Percentiles rank a stretch among this genome's conserved stretches.
Conservation (phyloP, 2,329 filamentous ascomycete genomes). For the Cladosporium oxysporum region DNA sequence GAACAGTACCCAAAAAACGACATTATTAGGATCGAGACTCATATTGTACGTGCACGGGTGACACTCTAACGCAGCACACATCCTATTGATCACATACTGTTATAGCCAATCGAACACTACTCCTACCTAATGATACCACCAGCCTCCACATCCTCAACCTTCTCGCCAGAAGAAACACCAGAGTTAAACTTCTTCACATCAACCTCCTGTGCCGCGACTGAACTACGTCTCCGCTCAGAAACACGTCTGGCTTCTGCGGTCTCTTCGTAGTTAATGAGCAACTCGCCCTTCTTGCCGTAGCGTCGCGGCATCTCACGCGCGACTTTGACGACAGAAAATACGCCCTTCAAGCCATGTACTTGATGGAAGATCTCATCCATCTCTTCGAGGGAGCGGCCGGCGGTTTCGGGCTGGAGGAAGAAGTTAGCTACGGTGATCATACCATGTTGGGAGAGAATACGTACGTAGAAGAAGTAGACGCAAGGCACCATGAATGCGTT, state of each 20-base stretch:
- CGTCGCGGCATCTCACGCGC: slow-evolving; percentile 56
- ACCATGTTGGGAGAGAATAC: background rate
- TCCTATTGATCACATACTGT: background rate
- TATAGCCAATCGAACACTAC: background rate
- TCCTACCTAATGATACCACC: slow-evolving; percentile 3
- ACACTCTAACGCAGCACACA: background rate
- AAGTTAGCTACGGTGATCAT: background rate
- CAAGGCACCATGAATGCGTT: slow-evolving; percentile 60
- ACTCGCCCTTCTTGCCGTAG: slow-evolving; percentile 60
- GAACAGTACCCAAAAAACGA: background rate
- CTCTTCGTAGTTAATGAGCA: slow-evolving; percentile 56
- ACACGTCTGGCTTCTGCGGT: slow-evolving; percentile 33
- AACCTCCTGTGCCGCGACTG: slow-evolving; percentile 21
- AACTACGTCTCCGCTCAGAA: slow-evolving; percentile 28
- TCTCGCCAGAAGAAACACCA: background rate
- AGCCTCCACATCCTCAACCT: slow-evolving; percentile 19
- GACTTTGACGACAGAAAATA: slow-evolving; percentile 54
- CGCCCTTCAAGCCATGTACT: slow-evolving; percentile 50
- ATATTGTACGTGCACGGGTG: background rate
- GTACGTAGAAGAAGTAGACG: slow-evolving; percentile 42
- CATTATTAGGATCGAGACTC: background rate
- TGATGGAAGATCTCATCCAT: slow-evolving; percentile 59
- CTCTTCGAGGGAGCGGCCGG: slow-evolving; percentile 64
- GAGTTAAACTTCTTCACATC: background rate
- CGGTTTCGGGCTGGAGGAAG: slow-evolving; percentile 55